Base-by-base conservation (phyloP, 352 stramenopile species). In the Phytopythium mirpurense region DNA sequence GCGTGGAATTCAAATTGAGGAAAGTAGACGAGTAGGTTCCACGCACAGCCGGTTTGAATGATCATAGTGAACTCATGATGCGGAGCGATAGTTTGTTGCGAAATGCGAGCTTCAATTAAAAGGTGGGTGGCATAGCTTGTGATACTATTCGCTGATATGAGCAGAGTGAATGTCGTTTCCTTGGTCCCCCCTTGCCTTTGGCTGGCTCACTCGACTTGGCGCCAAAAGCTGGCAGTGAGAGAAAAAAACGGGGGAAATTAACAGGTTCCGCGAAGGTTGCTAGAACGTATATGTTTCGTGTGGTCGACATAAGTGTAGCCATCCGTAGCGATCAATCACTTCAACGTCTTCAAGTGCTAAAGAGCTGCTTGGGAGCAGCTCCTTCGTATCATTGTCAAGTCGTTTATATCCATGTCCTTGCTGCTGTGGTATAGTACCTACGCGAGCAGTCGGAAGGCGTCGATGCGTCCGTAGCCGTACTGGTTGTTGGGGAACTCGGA, bases 401-500 rank as follows among this genome's bases (percentile, higher is more conserved):
- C n/a, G n/a, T n/a, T n/a, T n/a, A n/a, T n/a, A n/a, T n/a, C n/a
- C n/a, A n/a, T n/a, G n/a, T 32, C 5, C 29, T 32, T 32, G 5
- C 29, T 32, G 29, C 29, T 32, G 5, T 32, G 29, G 29, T 32
- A n/a, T n/a, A n/a, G n/a, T n/a, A 24, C 8, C 35, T 58, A 70
- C 27, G 57, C 56, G 21, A 74, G 63, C 35, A 54, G 36, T 16
- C 58, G 67, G 48, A 67, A 69, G 43, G 67, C 67, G 51, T 83
- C 70, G 41, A 80, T 38, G 29, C 70, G 72, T 14, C 72, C 72
- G 45, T 83, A 76, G 44, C 72, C 72, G 26, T 75, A 78, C 23
- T 74, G 65, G 58, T 83, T 83, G 70, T 89, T 89, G 2, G 78
- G 78, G 44, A 78, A 80, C 2, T 62, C 63, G 1, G 38, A 41